These are phyloP conservation scores for Solanum peruvianum DNA, from an alignment of 257 asterid species.

Conservation along the genomic window DNA sequence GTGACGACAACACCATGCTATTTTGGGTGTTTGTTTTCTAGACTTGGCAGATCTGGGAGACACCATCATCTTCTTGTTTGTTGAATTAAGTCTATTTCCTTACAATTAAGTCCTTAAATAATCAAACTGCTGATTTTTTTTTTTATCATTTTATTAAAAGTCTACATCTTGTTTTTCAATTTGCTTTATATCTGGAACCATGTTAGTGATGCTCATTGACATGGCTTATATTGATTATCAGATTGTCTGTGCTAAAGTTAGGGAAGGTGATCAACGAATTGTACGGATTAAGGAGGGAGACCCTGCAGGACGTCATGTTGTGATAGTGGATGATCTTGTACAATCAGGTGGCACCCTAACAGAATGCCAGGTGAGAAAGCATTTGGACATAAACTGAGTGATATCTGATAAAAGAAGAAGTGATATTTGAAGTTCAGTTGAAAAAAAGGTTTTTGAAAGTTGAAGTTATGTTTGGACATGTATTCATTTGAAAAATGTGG, in stretches of 20 bases:
- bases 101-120: not conserved
- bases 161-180: not conserved
- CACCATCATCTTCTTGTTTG: not conserved
- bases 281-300: slow-evolving; percentile 91
- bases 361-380: slow-evolving; percentile 73
- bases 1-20: not conserved
- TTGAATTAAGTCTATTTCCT: not conserved
- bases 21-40: not conserved
- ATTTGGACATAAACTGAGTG: not conserved
- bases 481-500: not conserved
- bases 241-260: slow-evolving; percentile 90
- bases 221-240: slow-evolving; percentile 19
- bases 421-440: not conserved
- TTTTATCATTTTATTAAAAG: not conserved
- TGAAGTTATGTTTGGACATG: not conserved
- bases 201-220: not conserved
- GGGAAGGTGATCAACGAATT: slow-evolving; percentile 89
- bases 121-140: not conserved
- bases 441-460: not conserved
- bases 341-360: slow-evolving; percentile 91
- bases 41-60: not conserved
- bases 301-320: slow-evolving; percentile 88
- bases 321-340: slow-evolving; percentile 96
- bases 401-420: no score
- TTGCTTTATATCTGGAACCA: not conserved